Percentiles rank a stretch among this genome's conserved stretches.
Conservation (phyloP, 2,329 filamentous ascomycete genomes). For the Trichophaea hybrida region DNA sequence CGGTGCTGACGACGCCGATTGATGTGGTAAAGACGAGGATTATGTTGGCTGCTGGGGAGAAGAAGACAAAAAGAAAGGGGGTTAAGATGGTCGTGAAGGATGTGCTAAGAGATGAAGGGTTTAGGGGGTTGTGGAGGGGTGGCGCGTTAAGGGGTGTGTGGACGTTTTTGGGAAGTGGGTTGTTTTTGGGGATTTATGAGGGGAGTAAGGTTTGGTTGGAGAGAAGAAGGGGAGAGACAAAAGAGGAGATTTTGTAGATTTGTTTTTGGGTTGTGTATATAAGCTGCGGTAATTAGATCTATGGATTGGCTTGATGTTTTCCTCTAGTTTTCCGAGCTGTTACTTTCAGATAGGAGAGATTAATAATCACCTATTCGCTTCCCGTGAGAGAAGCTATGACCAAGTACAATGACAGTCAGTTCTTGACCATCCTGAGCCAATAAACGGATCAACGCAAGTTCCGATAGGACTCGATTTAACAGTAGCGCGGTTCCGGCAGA, state of each 20-base stretch:
- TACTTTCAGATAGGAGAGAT: too few relatives aligned
- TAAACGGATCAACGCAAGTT: too few relatives aligned
- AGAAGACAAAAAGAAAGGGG: slow-evolving; percentile 28
- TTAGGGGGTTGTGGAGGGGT: slow-evolving; percentile 63
- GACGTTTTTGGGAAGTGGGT: slow-evolving; percentile 68
- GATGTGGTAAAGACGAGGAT: slow-evolving; percentile 83
- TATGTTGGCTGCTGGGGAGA: slow-evolving; percentile 53
- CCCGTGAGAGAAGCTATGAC: too few relatives aligned
- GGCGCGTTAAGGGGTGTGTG: slow-evolving; percentile 58
- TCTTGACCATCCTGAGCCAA: too few relatives aligned
- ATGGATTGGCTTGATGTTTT: too few relatives aligned
- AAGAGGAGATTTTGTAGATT: slow-evolving; percentile 17
- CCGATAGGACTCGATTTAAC: too few relatives aligned
- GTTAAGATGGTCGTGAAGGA: slow-evolving; percentile 48
- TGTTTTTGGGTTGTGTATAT: too few relatives aligned
- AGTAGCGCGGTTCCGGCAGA: too few relatives aligned
- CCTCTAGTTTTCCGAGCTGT: too few relatives aligned
- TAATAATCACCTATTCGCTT: too few relatives aligned
- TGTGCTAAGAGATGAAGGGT: slow-evolving; percentile 51
- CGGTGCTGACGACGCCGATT: slow-evolving; percentile 71
- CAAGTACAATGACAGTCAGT: too few relatives aligned
- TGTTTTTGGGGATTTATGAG: slow-evolving; percentile 81
- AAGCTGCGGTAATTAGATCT: too few relatives aligned
- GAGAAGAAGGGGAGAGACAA: slow-evolving; percentile 34
- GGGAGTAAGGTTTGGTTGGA: slow-evolving; percentile 53